Evolutionary conservation across 2,329 filamentous ascomycete genomes (phyloP), one percentile per base, ranked within the genome.

Genomic region (Metarhizium brunneum): DNA sequence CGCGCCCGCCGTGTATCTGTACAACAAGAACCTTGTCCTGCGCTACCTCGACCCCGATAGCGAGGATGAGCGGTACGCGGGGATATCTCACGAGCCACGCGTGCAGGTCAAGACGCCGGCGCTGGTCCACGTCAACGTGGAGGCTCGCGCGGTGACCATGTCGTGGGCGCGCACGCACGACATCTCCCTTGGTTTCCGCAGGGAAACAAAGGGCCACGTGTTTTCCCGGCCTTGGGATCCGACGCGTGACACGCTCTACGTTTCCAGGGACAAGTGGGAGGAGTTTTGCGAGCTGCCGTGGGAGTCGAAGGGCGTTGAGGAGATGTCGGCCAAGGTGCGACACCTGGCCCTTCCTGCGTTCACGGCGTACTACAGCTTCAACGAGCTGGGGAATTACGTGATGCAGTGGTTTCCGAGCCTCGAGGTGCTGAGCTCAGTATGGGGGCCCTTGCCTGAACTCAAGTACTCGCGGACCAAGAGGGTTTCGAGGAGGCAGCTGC

Each of bases 301-400:
- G 30, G 30, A 57, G n/a, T 40, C 50, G 50, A 52, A 25, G 3
- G 56, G 35, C 5, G 20, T 52, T 1, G 38, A 54, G n/a, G 52
- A 36, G 16, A 45, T 61, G 32, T 57, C 58, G 30, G 48, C 47
- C 3, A 47, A 40, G 45, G 53, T 67, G 42, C 50, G 13, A 5
- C 47, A 63, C 43, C 59, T 68, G 4, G 65, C 63, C 2, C 32
- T 68, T 4, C 62, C 66, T 0, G 64, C 63, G 2, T 64, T 62
- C 30, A 63, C 60, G 18, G 61, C 61, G 4, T 66, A 66, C 56
- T 62, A 64, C 57, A 63, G 59, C 58, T 54, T 60, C 53, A 20
- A 8, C 7, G 57, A 48, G 35, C 47, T 68, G 4, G 53, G 49
- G 4, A 53, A 47, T 2, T 6, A 16, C 13, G 6, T 63, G 2